A percentile compares a stretch with the other conserved stretches of the same genome.
Evolutionary conservation across 1,284 basidiomycete genomes (phyloP).

Genomic region (Boletus semigastroideus): DNA sequence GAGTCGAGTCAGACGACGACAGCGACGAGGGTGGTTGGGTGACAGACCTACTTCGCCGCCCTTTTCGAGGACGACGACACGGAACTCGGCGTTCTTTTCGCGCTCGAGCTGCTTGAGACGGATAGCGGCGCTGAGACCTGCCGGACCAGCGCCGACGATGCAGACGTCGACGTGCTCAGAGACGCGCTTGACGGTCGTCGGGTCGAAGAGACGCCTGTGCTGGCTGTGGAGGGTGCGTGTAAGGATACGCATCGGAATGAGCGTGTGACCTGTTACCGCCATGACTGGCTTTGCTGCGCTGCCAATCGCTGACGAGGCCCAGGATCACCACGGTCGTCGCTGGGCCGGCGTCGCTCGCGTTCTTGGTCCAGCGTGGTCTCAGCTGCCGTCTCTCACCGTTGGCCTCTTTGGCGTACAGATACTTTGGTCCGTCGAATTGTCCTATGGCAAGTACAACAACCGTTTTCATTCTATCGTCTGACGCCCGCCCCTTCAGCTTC

Average conservation of each 20-base stretch:
- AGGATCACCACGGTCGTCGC: slow-evolving; percentile 37
- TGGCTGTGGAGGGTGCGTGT: slow-evolving; percentile 30
- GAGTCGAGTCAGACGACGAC: background rate
- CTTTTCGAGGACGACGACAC: slow-evolving; percentile 96
- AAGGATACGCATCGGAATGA: background rate
- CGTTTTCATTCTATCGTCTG: slow-evolving; percentile 1
- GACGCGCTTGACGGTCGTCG: slow-evolving; percentile 63
- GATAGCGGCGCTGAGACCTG: slow-evolving; percentile 95
- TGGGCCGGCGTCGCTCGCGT: slow-evolving; percentile 54
- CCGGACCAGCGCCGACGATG: slow-evolving; percentile 95
- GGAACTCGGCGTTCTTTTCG: slow-evolving; percentile 57
- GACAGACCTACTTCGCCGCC: slow-evolving; percentile 85
- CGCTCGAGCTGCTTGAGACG: slow-evolving; percentile 86
- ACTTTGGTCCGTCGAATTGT: slow-evolving; percentile 92
- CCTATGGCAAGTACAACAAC: slow-evolving; percentile 61
- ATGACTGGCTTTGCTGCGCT: slow-evolving; percentile 51
- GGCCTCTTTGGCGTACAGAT: slow-evolving; percentile 82
- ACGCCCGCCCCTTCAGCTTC: slow-evolving; percentile 60
- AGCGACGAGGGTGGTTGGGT: background rate
- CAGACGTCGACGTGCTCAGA: slow-evolving; percentile 94
- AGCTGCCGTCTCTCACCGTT: slow-evolving; percentile 71
- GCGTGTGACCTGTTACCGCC: background rate
- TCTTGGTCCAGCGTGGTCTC: slow-evolving; percentile 59
- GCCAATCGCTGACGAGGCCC: slow-evolving; percentile 38
- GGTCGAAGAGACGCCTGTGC: slow-evolving; percentile 45